phyloP scores from a whole-genome alignment of 2,329 filamentous ascomycete genomes.

The Chaetomiaceae sp. region DNA sequence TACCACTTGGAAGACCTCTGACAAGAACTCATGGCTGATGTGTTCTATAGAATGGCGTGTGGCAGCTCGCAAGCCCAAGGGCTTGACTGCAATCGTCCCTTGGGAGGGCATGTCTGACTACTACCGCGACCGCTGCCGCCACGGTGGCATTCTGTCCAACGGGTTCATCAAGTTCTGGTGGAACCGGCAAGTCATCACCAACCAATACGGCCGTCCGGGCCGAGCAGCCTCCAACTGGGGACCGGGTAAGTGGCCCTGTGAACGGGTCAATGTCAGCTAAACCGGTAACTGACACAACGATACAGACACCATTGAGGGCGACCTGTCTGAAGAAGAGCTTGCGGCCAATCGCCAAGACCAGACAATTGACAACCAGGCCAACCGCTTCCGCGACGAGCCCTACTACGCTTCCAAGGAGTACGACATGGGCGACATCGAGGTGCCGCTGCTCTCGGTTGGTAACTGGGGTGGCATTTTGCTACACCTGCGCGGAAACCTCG shows the following conservation, averaged over 20 bases:
- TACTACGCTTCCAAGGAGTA: constrained; percentile 64
- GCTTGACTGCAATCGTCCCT: constrained; percentile 42
- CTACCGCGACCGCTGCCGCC: constrained; percentile 51
- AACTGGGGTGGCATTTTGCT: constrained; percentile 68
- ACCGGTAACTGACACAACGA: not conserved
- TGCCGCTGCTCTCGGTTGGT: constrained; percentile 59
- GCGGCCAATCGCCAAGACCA: constrained; percentile 43
- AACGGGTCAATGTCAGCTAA: not conserved
- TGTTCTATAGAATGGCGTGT: constrained; percentile 37
- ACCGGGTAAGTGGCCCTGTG: constrained; percentile 1
- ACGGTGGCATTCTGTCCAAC: constrained; percentile 56
- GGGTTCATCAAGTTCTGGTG: constrained; percentile 59
- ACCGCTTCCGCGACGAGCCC: constrained; percentile 54
- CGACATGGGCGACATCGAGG: constrained; percentile 57
- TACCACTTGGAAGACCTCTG: not conserved
- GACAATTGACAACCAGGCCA: constrained; percentile 39
- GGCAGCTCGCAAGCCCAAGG: constrained; percentile 40
- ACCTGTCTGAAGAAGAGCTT: constrained; percentile 47
- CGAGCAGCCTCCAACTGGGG: constrained; percentile 26
- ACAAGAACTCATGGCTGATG: not conserved
- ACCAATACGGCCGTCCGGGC: constrained; percentile 56
- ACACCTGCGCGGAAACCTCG: constrained; percentile 62
- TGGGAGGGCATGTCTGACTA: constrained; percentile 51
- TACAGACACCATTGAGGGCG: constrained; percentile 53
- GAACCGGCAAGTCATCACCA: constrained; percentile 58